Evolutionary conservation across 805 yeast genomes (phyloP), one percentile per base, ranked within the genome.

Genomic region (Candida andamanensis): DNA sequence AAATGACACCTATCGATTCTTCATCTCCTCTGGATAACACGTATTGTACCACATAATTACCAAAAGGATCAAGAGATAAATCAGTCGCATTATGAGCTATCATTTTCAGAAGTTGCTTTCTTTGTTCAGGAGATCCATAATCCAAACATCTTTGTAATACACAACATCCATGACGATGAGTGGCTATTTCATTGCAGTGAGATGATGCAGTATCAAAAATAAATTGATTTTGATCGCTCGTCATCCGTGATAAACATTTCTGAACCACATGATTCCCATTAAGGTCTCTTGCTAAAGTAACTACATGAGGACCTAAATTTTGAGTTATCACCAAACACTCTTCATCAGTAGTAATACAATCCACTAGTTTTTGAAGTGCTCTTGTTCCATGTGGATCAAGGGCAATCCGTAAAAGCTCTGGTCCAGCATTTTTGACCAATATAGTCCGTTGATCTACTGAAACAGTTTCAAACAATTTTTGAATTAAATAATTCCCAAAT

Each of bases 261-360:
- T 92, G 98, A 31, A 92, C 81, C 21, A 92, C 97, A 56, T 90
- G 98, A 55, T 92, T 92, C 43, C 98, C 98, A 58, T 92, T 92
- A 54, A 89, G 66, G 56, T 92, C 97, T 45, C 90, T 74, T 30
- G 92, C 80, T 44, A 92, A 63, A 25, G 76, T 62, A 4, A 89
- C 95, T 33, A 92, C 81, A 37, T 85, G 82, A 2, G 81, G 74
- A 16, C 72, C 59, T 36, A 86, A 67, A 3, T 84, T 64, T 4
- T 66, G 60, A 15, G 80, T 75, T 29, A 85, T 62, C 33, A 85
- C 63, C 21, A 66, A 56, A 17, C 83, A 76, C 58, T 90, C 97
- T 46, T 82, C 80, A 13, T 73, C 75, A 7, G 84, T 73, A 14
- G 72, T 58, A 30, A 86, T 71, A 45, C 86, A 82, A 52, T 92